Base-by-base conservation (phyloP, 352 stramenopile species). In the Pythium dissotocum region DNA sequence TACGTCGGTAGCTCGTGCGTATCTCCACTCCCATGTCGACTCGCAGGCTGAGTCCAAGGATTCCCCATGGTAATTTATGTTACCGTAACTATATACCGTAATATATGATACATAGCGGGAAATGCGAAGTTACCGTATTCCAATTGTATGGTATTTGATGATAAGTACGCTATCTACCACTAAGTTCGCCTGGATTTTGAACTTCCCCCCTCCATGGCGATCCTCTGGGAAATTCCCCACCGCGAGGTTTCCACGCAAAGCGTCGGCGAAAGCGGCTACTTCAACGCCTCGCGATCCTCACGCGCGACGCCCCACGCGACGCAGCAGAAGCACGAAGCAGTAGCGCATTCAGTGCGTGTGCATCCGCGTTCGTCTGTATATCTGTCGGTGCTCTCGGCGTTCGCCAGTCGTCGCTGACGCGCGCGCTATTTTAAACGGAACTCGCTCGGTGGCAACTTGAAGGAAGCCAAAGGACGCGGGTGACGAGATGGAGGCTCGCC, bases 401-500 rank as follows among this genome's bases (percentile, higher is more conserved):
- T 51, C 44, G 44, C 26, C 40, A 51, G 44, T 21, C n/a, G 40
- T 5, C 44, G 14, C n/a, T 26, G 24, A 51, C 2, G 13, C 42
- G 42, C 42, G 48, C 48, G 48, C 48, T 55, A 55, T 55, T 55
- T 55, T 55, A 55, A 55, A 55, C 48, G 24, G 3, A 24, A 24
- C 21, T 24, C 24, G 5, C n/a, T 13, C 9, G 18, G 18, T 0
- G 42, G 42, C 16, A 51, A 51, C 42, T 51, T 51, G 42, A 51
- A 51, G 42, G 14, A 13, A 51, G 36, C 36, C 36, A 51, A 5
- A 10, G 5, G n/a, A 51, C 42, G 16, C 14, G 42, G 16, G 40
- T 18, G 40, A 6, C 46, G 18, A 4, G 21, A 58, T 58, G 52
- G 32, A 28, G 28, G 52, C 26, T 58, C 52, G 52, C 52, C 16